Evolutionary conservation across 2,329 filamentous ascomycete genomes (phyloP), one percentile per base, ranked within the genome.

Genomic region (Neofusicoccum sp.): DNA sequence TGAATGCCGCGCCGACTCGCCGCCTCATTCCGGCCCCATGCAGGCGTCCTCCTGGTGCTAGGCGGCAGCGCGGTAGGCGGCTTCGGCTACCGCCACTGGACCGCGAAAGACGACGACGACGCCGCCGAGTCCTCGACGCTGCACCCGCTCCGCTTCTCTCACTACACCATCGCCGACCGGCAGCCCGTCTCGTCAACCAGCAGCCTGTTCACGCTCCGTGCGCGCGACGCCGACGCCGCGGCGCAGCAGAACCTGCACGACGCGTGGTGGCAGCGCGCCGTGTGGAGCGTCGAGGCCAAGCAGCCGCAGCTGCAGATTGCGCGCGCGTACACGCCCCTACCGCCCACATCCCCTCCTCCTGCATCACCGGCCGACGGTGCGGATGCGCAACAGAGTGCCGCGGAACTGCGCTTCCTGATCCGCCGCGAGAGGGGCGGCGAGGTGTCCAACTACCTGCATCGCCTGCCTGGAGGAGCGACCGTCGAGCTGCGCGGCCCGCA

Each of bases 221-320:
- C 11, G 70, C 71, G 54, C 2, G 70, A 73, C n/a, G 69, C 66
- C 31, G 12, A 4, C 56, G 69, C 66, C 31, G n/a, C 33, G 36
- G 24, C 36, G 4, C 36, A 51, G n/a, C 53, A 59, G 14, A 28
- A 31, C 51, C 65, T 74, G 5, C 68, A 66, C 36, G 69, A 75
- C 33, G 68, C 67, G 14, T 88, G 86, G 84, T 88, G 86, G 84
- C 74, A 75, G 44, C 80, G 84, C 60, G 89, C 89, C 4, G 82
- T 96, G 43, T 96, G 91, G 89, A 92, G 89, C 64, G 88, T 98
- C 34, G 89, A 97, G 78, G 86, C 96, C 70, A 96, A 96, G 77
- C 95, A 98, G 77, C 95, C 95, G 2, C 88, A 96, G 73, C 78
- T 98, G 61, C 93, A 97, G 76, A 96, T 99, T 67, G 90, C 91